Percentiles rank a stretch among this genome's conserved stretches.
Evolutionary conservation across 83 land plant genomes (phyloP).

Genomic region (Picea mariana): DNA sequence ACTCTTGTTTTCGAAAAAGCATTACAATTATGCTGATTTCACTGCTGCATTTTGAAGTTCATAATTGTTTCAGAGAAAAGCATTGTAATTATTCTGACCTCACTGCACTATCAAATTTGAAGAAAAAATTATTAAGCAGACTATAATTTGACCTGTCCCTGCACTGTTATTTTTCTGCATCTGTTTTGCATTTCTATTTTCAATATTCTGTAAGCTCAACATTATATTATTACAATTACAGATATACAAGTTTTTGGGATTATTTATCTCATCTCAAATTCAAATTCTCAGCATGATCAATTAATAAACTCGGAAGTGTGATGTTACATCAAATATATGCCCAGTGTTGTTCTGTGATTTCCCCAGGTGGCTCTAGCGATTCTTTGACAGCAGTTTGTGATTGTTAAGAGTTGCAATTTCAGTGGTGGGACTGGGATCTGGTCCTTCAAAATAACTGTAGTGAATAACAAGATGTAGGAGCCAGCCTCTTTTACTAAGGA

Average conservation of each 20-base stretch:
- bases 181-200: background rate
- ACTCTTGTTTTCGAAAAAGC: background rate
- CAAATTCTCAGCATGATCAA: background rate
- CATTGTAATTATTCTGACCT: background rate
- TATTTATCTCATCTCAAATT: background rate
- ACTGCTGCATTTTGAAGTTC: no score
- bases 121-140: background rate
- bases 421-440: no score
- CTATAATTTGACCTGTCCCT: background rate
- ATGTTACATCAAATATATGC: no score
- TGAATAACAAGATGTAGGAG: no score
- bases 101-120: background rate
- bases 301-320: background rate
- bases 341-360: background rate
- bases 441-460: no score
- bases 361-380: background rate
- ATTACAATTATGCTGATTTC: background rate
- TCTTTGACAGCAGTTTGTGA: background rate
- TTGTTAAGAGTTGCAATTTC: no score
- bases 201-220: no score
- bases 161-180: background rate
- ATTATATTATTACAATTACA: background rate
- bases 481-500: no score
- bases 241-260: background rate
- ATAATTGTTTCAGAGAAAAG: background rate